Base-by-base conservation (phyloP, 2,329 filamentous ascomycete genomes). In the Cercospora nicotianae region DNA sequence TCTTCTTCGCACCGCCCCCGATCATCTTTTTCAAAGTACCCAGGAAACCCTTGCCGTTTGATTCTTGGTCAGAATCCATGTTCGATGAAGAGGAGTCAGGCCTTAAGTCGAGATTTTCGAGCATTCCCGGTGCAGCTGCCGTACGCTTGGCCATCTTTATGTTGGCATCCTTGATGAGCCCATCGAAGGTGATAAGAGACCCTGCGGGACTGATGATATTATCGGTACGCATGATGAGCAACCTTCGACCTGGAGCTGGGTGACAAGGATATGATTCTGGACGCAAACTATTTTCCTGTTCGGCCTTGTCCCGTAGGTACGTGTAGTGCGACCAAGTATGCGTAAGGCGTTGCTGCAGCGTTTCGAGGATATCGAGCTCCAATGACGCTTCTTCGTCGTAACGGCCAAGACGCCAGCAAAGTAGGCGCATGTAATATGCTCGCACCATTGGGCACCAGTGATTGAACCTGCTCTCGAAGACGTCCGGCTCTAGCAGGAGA, bases 371-470 rank as follows among this genome's bases (percentile, higher is more conserved):
- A 72, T 70, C 53, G 5, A 73, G 39, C n/a, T 77, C 73, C 18
- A 63, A 70, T 23, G 58, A 36, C 9, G 87, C 83, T 58, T 85
- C 87, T 16, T 90, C 92, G 63, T 89, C 87, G 75, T 91, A 91
- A 70, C 94, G 86, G 71, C 91, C 94, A 59, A 97, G 83, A 68
- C 93, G 88, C 94, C 94, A 97, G 80, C 93, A 96, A 23, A 97
- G 80, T 60, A 97, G 82, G 58, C 94, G 91, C 87, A 96, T 95
- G 77, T 90, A 97, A 79, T 97, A 97, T 13, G 93, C 91, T 69
- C 94, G 87, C 23, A 97, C 92, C 94, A 97, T 96, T 0, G 94
- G 93, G 75, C 92, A 96, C 93, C 94, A 97, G 75, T 97, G 93
- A 76, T 91, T 94, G 81, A 97, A 97, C 69, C 93, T 89, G 69